These are phyloP conservation scores for Solanum piurae DNA, from an alignment of 257 asterid genomes.

Conservation along the genomic window DNA sequence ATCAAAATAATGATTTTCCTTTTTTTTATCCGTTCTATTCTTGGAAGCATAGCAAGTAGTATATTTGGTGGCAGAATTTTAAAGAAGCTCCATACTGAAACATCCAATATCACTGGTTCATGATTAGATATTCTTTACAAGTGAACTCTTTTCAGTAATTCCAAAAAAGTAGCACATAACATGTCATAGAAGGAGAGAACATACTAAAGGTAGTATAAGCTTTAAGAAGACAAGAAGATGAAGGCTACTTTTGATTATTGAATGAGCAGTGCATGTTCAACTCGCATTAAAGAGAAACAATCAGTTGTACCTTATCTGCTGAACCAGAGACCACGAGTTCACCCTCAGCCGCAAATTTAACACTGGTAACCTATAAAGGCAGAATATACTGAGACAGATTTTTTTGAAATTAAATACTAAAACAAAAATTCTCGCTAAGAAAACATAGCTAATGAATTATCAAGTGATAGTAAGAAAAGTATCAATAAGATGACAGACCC, in stretches of 20 bases:
- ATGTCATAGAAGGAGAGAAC: background rate
- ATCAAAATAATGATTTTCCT: background rate
- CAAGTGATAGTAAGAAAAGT: background rate
- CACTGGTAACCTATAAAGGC: slow-evolving; percentile 14
- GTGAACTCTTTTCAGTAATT: background rate
- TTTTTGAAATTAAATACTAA: background rate
- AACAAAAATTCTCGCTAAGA: background rate
- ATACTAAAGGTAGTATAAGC: background rate
- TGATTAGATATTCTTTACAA: background rate
- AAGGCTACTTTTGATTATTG: background rate
- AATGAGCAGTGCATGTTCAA: background rate
- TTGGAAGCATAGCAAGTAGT: background rate
- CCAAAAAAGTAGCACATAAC: background rate
- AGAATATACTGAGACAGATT: background rate
- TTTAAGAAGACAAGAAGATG: background rate
- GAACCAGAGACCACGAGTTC: slow-evolving; percentile 76
- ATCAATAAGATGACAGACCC: slow-evolving; percentile 33
- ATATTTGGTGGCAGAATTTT: background rate
- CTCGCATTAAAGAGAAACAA: background rate
- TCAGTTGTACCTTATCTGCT: slow-evolving; percentile 68
- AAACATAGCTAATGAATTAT: background rate
- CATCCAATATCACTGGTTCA: background rate
- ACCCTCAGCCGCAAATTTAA: slow-evolving; percentile 79
- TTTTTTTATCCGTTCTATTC: background rate
- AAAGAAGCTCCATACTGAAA: background rate